Percentiles rank a stretch among this genome's conserved stretches.
Evolutionary conservation across 352 stramenopile species (phyloP).

Genomic region (Globisporangium sylvaticum): DNA sequence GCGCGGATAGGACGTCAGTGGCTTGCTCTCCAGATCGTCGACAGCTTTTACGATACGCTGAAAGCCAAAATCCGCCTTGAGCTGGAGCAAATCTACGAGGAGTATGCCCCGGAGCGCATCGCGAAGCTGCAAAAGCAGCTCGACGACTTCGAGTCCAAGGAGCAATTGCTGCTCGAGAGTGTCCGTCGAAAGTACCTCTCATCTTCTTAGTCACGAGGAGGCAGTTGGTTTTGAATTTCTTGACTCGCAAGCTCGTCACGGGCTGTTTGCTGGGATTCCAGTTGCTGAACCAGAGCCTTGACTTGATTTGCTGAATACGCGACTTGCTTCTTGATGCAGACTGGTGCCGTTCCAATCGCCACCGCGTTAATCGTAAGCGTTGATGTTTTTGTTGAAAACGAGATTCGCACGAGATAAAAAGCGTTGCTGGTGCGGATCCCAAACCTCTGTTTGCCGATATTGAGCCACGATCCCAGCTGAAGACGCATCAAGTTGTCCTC

Average conservation of each 20-base stretch:
- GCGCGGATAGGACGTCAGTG: slow-evolving; percentile 71
- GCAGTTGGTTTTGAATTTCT: slow-evolving; percentile 6
- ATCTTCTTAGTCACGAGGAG: not conserved
- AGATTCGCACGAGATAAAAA: slow-evolving; percentile 9
- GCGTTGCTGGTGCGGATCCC: not conserved
- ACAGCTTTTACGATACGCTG: slow-evolving; percentile 24
- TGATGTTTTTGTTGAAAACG: not conserved
- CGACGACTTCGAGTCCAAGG: slow-evolving; percentile 43
- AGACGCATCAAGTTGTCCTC: not conserved
- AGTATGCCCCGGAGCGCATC: slow-evolving; percentile 47
- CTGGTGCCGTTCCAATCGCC: not conserved
- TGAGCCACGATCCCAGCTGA: slow-evolving; percentile 14
- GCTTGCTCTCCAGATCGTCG: slow-evolving; percentile 21
- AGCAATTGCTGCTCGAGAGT: slow-evolving; percentile 32
- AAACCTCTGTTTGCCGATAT: not conserved
- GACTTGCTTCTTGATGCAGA: not conserved
- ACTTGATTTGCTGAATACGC: not conserved
- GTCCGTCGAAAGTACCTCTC: slow-evolving; percentile 50
- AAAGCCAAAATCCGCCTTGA: slow-evolving; percentile 21
- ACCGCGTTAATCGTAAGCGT: not conserved
- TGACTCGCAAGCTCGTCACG: slow-evolving; percentile 9
- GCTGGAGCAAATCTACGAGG: slow-evolving; percentile 38
- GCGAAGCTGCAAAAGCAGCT: slow-evolving; percentile 49
- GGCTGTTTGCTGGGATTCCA: slow-evolving; percentile 19
- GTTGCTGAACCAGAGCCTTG: slow-evolving; percentile 18